Evolutionary conservation across 495 filamentous ascomycete species (phyloP), one percentile per base, ranked within the genome.

Genomic region (Tuber borchii): DNA sequence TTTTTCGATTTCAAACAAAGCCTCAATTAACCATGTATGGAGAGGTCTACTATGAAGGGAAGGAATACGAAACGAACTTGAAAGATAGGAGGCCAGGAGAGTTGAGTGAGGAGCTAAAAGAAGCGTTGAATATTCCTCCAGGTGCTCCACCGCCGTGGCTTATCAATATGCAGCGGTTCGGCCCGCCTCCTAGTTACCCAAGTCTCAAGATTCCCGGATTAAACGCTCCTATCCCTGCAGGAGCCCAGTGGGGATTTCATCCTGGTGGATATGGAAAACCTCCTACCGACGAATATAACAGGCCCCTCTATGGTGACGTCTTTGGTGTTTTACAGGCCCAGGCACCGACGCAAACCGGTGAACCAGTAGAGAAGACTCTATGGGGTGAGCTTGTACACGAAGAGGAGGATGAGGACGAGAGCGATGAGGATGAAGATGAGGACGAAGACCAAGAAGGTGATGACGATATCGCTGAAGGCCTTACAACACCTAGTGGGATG

Each of bases 31-130:
- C 95, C 65, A 89, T 94, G 31, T 98, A 97, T 81, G 95, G 95
- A 42, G 95, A 99, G 84, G 94, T 98, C 26, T 99, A 99, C 84
- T 97, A 97, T 82, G 95, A 99, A 82, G 95, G 95, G 79, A 99
- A 99, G 83, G 95, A 99, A 84, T 97, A 93, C 83, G 95, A 99
- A 85, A 97, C 94, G 9, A 97, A 98, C 85, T 87, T 97, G 70
- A 90, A 90, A 78, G 92, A 97, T 85, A 87, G 97, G 70, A 90
- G 93, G 72, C 93, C 96, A 6, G 95, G 95, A 48, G 94, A 98
- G 80, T 83, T 97, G 69, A 95, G 91, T 79, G 92, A 97, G 46
- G 91, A 94, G 79, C 86, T 98, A 69, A 93, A 93, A 80, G 95
- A 98, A 79, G 95, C 95, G 22, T 87, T 99, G 2, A 95, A 93